These are phyloP conservation scores for Suillus alpinus DNA, from an alignment of 768 basidiomycete genomes.

Conservation along the genomic window DNA sequence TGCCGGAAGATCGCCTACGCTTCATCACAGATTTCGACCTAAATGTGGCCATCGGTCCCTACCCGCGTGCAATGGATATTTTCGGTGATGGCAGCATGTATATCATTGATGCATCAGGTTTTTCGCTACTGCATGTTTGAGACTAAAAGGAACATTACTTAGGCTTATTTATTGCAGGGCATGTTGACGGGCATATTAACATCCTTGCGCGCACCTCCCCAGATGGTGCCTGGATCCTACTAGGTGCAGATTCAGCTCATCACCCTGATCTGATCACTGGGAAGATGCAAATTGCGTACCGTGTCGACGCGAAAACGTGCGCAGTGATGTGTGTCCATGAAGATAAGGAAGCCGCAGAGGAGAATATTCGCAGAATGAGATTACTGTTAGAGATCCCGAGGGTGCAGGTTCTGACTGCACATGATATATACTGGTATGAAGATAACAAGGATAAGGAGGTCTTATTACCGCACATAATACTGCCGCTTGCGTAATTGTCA, in stretches of 20 bases:
- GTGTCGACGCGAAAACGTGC: conserved; percentile 10
- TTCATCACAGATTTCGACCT: conserved; percentile 33
- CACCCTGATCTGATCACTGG: conserved; percentile 45
- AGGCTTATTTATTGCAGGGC: conserved; percentile 24
- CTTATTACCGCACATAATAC: conserved; percentile 30
- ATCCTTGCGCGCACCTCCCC: conserved; percentile 49
- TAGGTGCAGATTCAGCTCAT: conserved; percentile 55
- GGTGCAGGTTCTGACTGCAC: conserved; percentile 49
- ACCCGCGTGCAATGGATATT: conserved; percentile 46
- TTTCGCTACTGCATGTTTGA: background rate
- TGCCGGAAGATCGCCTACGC: conserved; percentile 33
- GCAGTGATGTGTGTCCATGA: conserved; percentile 39
- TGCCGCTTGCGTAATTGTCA: background rate
- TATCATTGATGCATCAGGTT: conserved; percentile 47
- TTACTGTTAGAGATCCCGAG: conserved; percentile 35
- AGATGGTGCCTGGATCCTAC: conserved; percentile 49
- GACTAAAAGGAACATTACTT: background rate
- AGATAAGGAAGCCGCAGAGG: conserved; percentile 41
- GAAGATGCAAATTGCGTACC: conserved; percentile 34
- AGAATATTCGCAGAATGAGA: conserved; percentile 40
- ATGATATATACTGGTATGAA: conserved; percentile 52
- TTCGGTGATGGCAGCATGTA: conserved; percentile 55
- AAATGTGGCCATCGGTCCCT: conserved; percentile 41
- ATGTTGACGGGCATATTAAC: conserved; percentile 51
- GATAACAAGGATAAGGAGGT: conserved; percentile 39